A percentile compares a stretch with the other conserved stretches of the same genome.
Conservation (phyloP, 345 rosid genomes). For the Salix viminalis region DNA sequence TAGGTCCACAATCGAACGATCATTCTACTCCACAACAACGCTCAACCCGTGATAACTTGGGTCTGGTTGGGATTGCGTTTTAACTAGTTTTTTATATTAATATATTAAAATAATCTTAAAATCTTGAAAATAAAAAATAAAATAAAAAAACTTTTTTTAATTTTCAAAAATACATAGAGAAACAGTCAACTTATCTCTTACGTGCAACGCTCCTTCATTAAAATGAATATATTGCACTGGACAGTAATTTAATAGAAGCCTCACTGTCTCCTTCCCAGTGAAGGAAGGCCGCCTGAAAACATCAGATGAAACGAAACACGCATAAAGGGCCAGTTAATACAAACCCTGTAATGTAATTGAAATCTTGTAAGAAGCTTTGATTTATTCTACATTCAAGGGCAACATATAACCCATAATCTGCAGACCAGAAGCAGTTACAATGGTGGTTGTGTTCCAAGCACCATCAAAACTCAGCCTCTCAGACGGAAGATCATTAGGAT, state of each 20-base stretch:
- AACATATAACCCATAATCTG: not conserved
- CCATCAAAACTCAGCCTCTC: not conserved
- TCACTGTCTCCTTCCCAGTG: not conserved
- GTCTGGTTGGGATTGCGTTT: too few species aligned
- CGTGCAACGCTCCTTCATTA: not conserved
- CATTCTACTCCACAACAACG: not conserved
- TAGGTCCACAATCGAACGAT: not conserved
- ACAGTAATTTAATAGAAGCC: not conserved
- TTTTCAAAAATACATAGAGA: too few species aligned
- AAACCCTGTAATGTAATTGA: not conserved
- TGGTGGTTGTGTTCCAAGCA: not conserved
- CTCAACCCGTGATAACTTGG: not conserved
- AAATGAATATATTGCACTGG: too few species aligned
- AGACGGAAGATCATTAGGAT: not conserved
- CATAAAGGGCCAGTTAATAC: not conserved
- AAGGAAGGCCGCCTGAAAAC: not conserved
- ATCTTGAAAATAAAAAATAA: too few species aligned
- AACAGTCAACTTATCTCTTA: not conserved
- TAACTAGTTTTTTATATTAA: too few species aligned
- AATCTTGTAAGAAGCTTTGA: not conserved
- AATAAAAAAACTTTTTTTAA: too few species aligned
- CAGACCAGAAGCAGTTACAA: not conserved
- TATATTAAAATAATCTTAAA: too few species aligned
- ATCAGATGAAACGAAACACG: not conserved
- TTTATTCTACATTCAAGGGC: not conserved